Evolutionary conservation across 1,284 basidiomycete genomes (phyloP).

Genomic region (Somion occarium): DNA sequence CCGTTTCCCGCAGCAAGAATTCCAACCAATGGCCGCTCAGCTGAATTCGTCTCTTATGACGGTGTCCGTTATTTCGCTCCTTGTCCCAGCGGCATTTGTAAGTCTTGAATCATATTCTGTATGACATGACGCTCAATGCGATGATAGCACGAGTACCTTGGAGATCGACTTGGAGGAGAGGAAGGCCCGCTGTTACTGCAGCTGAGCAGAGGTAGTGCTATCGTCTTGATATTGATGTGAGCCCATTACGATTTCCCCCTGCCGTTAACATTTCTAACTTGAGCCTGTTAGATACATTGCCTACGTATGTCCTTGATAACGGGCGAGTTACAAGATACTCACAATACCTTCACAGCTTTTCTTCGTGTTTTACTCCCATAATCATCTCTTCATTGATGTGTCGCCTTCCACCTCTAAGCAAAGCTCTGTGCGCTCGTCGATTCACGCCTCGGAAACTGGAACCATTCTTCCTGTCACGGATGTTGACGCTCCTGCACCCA

Average conservation of each 20-base stretch:
- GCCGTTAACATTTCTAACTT: slow-evolving; percentile 19
- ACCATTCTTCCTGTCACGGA: slow-evolving; percentile 12
- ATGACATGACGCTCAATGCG: neutral
- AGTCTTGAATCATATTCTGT: slow-evolving; percentile 19
- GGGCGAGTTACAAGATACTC: neutral
- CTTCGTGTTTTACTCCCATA: slow-evolving; percentile 61
- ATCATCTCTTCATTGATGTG: slow-evolving; percentile 50
- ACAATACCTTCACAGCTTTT: slow-evolving; percentile 28
- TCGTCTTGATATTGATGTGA: slow-evolving; percentile 57
- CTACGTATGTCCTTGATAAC: slow-evolving; percentile 23
- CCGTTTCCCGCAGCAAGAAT: slow-evolving; percentile 60
- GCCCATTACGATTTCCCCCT: slow-evolving; percentile 13
- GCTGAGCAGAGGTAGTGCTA: slow-evolving; percentile 41
- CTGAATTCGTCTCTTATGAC: slow-evolving; percentile 61
- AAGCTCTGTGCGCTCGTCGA: neutral
- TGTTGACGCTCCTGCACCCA: slow-evolving; percentile 27
- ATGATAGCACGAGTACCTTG: slow-evolving; percentile 36
- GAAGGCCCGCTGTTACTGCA: slow-evolving; percentile 35
- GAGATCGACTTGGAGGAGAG: slow-evolving; percentile 30
- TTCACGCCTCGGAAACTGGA: neutral
- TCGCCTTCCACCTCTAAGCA: slow-evolving; percentile 15
- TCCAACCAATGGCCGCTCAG: slow-evolving; percentile 58
- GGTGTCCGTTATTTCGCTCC: slow-evolving; percentile 51
- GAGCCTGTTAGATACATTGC: slow-evolving; percentile 25
- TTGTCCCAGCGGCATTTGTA: slow-evolving; percentile 62